Conservation (phyloP, 495 filamentous ascomycete species). For the Penicillium dipodomyicola region DNA sequence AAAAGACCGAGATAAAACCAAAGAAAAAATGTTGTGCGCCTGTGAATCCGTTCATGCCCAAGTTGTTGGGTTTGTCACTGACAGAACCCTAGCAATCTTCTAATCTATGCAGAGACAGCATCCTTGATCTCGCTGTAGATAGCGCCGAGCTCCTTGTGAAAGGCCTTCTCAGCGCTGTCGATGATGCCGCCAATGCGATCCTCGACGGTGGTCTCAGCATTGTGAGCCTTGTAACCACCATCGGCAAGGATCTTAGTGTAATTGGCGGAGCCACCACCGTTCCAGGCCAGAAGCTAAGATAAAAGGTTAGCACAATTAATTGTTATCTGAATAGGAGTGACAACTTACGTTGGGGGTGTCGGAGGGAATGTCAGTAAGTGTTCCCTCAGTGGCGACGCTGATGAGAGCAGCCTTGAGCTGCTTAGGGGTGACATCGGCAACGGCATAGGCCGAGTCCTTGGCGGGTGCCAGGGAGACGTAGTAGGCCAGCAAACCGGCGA, state of each 20-base stretch:
- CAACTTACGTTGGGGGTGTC: conserved; percentile 76
- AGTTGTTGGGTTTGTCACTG: conserved; percentile 21
- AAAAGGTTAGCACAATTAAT: conserved; percentile 38
- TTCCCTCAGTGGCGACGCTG: conserved; percentile 73
- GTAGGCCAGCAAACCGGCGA: conserved; percentile 95
- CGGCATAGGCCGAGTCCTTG: conserved; percentile 81
- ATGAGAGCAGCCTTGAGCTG: conserved; percentile 90
- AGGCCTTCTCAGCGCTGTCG: conserved; percentile 38
- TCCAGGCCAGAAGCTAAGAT: conserved; percentile 85
- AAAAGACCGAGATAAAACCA: conserved; percentile 25
- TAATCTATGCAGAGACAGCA: conserved; percentile 40
- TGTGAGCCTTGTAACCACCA: conserved; percentile 47
- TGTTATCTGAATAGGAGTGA: background rate
- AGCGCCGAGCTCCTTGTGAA: conserved; percentile 40
- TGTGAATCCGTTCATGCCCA: conserved; percentile 32
- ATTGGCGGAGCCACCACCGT: conserved; percentile 93
- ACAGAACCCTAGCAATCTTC: conserved; percentile 18
- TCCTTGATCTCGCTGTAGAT: conserved; percentile 50
- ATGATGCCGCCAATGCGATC: conserved; percentile 34
- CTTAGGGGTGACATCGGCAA: conserved; percentile 86
- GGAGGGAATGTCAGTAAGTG: conserved; percentile 77
- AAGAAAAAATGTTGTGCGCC: conserved; percentile 34
- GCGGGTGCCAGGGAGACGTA: conserved; percentile 93
- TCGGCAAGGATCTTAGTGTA: conserved; percentile 77
- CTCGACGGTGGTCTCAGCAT: conserved; percentile 20